Percentiles rank a stretch among this genome's conserved stretches.
phyloP scores from a whole-genome alignment of 2,329 filamentous ascomycete species.

The Stagonosporopsis tanaceti region DNA sequence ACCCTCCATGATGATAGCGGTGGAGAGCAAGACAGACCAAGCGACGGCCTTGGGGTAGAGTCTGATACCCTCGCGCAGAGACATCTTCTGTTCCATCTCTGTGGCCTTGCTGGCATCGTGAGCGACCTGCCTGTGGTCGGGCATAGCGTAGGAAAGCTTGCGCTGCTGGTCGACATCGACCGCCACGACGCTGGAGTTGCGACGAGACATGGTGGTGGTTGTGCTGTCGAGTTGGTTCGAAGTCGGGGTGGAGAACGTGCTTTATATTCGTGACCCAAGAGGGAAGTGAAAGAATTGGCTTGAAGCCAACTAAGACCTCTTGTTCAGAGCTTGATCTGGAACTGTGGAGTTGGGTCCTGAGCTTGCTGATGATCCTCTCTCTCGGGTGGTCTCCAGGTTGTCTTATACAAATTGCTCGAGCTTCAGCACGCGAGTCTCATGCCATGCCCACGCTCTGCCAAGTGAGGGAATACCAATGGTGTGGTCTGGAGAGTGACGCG shows the following conservation, averaged over 20 bases:
- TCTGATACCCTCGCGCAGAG: constrained; percentile 73
- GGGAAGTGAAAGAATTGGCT: constrained; percentile 5
- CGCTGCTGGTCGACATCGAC: constrained; percentile 43
- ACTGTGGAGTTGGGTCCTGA: constrained; percentile 28
- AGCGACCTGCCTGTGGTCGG: constrained; percentile 38
- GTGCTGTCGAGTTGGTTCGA: constrained; percentile 1
- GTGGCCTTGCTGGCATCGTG: constrained; percentile 49
- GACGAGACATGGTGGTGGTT: constrained; percentile 39
- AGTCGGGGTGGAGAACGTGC: background rate
- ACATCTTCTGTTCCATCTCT: constrained; percentile 57
- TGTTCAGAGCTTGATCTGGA: constrained; percentile 19
- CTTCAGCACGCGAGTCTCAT: constrained; percentile 21
- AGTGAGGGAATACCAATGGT: constrained; percentile 26
- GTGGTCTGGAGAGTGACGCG: constrained; percentile 35
- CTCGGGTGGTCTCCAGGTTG: constrained; percentile 21
- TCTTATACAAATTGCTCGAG: constrained; percentile 31
- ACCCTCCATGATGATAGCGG: constrained; percentile 89
- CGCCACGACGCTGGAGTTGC: constrained; percentile 43
- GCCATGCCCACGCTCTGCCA: constrained; percentile 25
- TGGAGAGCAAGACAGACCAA: constrained; percentile 85
- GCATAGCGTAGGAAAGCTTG: constrained; percentile 39
- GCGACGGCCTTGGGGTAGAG: constrained; percentile 86
- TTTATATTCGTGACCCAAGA: background rate
- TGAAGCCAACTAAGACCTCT: constrained; percentile 23
- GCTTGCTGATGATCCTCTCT: constrained; percentile 23